Conservation (phyloP, 495 filamentous ascomycete species). For the Friedmanniomyces endolithicus region DNA sequence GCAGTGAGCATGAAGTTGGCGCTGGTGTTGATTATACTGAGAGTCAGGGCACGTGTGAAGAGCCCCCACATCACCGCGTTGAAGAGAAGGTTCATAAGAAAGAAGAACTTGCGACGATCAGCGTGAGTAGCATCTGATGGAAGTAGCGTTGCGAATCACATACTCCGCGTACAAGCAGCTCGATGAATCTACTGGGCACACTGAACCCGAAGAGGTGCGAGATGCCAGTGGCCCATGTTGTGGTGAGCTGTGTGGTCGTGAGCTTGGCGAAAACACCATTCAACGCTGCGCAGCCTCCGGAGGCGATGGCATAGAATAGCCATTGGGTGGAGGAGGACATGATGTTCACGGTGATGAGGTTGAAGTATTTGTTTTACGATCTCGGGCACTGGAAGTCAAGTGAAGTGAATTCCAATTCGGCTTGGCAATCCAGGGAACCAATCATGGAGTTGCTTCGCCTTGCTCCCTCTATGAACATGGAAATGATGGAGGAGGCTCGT, state of each 20-base stretch:
- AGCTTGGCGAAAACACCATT: constrained; percentile 96
- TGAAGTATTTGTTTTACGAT: too few relatives aligned
- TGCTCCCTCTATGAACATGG: too few relatives aligned
- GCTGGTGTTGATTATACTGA: constrained; percentile 81
- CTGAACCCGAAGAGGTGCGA: constrained; percentile 47
- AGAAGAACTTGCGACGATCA: constrained; percentile 52
- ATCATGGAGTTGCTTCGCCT: background rate
- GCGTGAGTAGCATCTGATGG: background rate
- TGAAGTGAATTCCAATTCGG: background rate
- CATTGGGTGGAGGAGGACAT: constrained; percentile 35
- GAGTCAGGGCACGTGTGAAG: constrained; percentile 71
- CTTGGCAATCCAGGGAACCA: constrained; percentile 1
- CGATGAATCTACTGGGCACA: constrained; percentile 42
- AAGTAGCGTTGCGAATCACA: constrained; percentile 22
- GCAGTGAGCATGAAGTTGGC: constrained; percentile 89
- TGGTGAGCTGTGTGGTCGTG: constrained; percentile 75
- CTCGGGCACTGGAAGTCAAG: background rate
- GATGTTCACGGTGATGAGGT: background rate
- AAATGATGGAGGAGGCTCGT: background rate
- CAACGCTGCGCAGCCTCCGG: constrained; percentile 79
- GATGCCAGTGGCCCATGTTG: constrained; percentile 51
- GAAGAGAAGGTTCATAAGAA: constrained; percentile 76
- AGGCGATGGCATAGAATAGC: constrained; percentile 71
- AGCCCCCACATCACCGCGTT: constrained; percentile 94
- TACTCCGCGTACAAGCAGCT: constrained; percentile 58